A percentile compares a stretch with the other conserved stretches of the same genome.
Evolutionary conservation across 768 basidiomycete genomes (phyloP).

Genomic region (Rhizopogon vinicolor): DNA sequence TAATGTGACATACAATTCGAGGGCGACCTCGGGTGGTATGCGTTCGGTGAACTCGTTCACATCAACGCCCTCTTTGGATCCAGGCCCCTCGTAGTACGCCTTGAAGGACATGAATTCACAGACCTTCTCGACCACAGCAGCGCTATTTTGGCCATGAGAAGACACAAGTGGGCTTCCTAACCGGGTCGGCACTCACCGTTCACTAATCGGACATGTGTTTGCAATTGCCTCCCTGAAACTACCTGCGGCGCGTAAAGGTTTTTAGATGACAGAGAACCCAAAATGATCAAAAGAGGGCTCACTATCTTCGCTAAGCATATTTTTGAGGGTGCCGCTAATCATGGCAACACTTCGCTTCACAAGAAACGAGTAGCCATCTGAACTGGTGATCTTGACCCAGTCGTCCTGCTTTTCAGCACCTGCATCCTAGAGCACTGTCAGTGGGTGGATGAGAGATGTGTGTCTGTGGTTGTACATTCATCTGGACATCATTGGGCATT

Average conservation of each 20-base stretch:
- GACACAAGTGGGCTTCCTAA: background rate
- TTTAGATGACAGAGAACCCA: slow-evolving; percentile 5
- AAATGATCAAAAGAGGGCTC: slow-evolving; percentile 16
- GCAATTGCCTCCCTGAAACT: slow-evolving; percentile 71
- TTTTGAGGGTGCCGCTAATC: slow-evolving; percentile 76
- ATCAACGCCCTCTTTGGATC: slow-evolving; percentile 74
- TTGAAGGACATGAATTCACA: slow-evolving; percentile 90
- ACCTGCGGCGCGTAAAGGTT: slow-evolving; percentile 33
- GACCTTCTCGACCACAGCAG: slow-evolving; percentile 78
- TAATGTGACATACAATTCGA: slow-evolving; percentile 64
- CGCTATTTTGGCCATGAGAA: slow-evolving; percentile 29
- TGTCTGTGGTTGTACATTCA: slow-evolving; percentile 12
- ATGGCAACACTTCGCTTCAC: slow-evolving; percentile 71
- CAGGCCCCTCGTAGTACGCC: slow-evolving; percentile 65
- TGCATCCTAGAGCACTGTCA: background rate
- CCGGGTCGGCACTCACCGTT: slow-evolving; percentile 47
- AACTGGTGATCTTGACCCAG: slow-evolving; percentile 75
- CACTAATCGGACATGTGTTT: slow-evolving; percentile 64
- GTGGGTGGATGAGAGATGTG: background rate
- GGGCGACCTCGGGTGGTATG: slow-evolving; percentile 79
- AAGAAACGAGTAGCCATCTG: slow-evolving; percentile 80
- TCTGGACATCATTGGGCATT: slow-evolving; percentile 17
- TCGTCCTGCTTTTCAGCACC: slow-evolving; percentile 30
- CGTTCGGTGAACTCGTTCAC: slow-evolving; percentile 74
- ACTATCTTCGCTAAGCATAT: slow-evolving; percentile 76